Conservation (phyloP, 1,284 basidiomycete genomes). For the Leccinum pachyderme region DNA sequence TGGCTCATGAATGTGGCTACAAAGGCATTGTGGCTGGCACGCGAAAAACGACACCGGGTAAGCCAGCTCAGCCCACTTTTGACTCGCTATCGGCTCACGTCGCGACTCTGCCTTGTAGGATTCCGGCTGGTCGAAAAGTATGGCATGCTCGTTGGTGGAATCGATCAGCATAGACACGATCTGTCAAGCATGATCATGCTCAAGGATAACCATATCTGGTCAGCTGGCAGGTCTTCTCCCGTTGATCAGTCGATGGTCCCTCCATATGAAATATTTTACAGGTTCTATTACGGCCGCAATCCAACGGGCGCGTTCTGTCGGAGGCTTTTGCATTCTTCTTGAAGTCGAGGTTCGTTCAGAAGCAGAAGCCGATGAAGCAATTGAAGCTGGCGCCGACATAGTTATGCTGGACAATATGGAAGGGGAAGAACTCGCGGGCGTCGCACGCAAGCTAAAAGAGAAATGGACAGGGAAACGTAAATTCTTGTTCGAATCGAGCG, state of each 20-base stretch:
- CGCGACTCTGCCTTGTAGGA: conserved; percentile 41
- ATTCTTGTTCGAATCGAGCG: conserved; percentile 89
- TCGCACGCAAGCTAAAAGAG: conserved; percentile 71
- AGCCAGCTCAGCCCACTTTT: conserved; percentile 9
- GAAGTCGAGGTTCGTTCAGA: conserved; percentile 93
- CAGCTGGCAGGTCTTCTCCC: conserved; percentile 60
- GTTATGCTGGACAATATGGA: conserved; percentile 98
- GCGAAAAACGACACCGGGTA: conserved; percentile 95
- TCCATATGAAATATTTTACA: conserved; percentile 25
- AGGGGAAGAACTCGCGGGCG: conserved; percentile 66
- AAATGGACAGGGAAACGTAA: conserved; percentile 77
- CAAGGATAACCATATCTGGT: conserved; percentile 99
- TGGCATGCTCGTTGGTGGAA: conserved; percentile 96
- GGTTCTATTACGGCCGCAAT: conserved; percentile 92
- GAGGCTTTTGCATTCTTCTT: conserved; percentile 90
- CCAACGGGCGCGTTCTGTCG: conserved; percentile 80
- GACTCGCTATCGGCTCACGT: conserved; percentile 2
- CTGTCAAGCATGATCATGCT: conserved; percentile 99
- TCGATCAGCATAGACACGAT: conserved; percentile 96
- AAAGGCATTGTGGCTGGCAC: conserved; percentile 93
- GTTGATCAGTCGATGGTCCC: background rate
- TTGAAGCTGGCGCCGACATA: conserved; percentile 94
- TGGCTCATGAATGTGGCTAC: conserved; percentile 81
- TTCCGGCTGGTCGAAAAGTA: conserved; percentile 99
- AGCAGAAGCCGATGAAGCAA: conserved; percentile 92